A percentile compares a stretch with the other conserved stretches of the same genome.
phyloP scores from a whole-genome alignment of 1,139 yeast species.

The Pneumocystis wakefieldiae region DNA sequence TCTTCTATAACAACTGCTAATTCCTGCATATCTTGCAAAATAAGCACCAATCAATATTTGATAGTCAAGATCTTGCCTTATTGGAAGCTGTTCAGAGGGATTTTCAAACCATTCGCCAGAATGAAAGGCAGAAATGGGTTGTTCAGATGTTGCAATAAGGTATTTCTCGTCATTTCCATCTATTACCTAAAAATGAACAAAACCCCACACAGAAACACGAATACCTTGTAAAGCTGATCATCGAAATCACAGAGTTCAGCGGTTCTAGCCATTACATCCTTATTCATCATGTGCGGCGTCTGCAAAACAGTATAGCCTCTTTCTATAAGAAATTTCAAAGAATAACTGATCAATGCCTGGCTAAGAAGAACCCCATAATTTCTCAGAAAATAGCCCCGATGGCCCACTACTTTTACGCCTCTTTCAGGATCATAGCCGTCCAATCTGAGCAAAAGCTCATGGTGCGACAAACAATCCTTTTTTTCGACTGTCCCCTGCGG shows the following conservation, averaged over 20 bases:
- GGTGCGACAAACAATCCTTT: slow-evolving; percentile 78
- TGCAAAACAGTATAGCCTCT: slow-evolving; percentile 81
- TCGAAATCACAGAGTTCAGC: slow-evolving; percentile 97
- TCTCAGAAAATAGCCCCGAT: slow-evolving; percentile 94
- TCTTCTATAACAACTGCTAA: slow-evolving; percentile 96
- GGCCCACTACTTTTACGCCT: slow-evolving; percentile 95
- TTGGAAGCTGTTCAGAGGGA: slow-evolving; percentile 92
- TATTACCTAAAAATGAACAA: slow-evolving; percentile 20
- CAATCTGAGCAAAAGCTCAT: slow-evolving; percentile 80
- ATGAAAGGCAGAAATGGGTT: slow-evolving; percentile 96
- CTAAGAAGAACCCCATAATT: slow-evolving; percentile 91
- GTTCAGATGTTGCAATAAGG: slow-evolving; percentile 96
- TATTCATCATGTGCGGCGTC: slow-evolving; percentile 99
- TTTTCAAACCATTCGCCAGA: slow-evolving; percentile 97
- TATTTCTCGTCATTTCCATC: slow-evolving; percentile 98
- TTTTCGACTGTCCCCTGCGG: slow-evolving; percentile 42
- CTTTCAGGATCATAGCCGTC: slow-evolving; percentile 99
- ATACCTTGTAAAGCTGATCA: slow-evolving; percentile 89
- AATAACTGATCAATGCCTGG: slow-evolving; percentile 95
- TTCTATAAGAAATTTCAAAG: slow-evolving; percentile 66
- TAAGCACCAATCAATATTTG: not conserved
- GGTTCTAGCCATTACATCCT: slow-evolving; percentile 97
- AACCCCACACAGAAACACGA: not conserved
- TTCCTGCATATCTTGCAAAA: slow-evolving; percentile 71
- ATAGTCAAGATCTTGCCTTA: slow-evolving; percentile 22